Base-by-base conservation (phyloP, 768 basidiomycete genomes). In the Russula brevipes region DNA sequence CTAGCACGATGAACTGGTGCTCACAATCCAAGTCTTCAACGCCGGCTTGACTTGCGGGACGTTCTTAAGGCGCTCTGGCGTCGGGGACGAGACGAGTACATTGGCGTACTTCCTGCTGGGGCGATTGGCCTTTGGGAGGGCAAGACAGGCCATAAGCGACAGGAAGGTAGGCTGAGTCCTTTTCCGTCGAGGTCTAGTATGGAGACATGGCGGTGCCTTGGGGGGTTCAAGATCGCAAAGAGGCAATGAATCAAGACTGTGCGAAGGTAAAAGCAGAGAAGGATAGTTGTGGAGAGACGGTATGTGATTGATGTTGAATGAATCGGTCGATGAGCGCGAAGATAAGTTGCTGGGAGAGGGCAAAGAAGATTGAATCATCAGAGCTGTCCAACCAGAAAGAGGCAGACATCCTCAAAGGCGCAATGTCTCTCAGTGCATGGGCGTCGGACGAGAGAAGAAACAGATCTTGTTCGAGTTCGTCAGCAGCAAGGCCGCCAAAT, bases 351-450 rank as follows among this genome's bases (percentile, higher is more conserved):
- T 54, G 36, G 36, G 66, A 67, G 17, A 50, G 59, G 17, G 60
- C 41, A 56, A 67, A 67, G 56, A 56, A 66, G 45, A 65, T 47
- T 8, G 66, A 67, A 42, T 67, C 66, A 30, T 61, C 56, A 12
- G 66, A 67, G 50, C 9, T 66, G 47, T 67, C 66, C 59, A 67
- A 55, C 66, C 66, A 67, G 45, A 57, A 54, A n/a, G 66, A 58
- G 53, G 64, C 52, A 31, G 64, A 61, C 66, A 67, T 67, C 51
- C 58, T 67, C 59, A 49, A 31, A 33, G 42, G 31, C 42, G 24
- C 11, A 35, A 31, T 16, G 42, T 59, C 54, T 49, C 47, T 56
- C 53, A 51, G 54, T 46, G 54, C 63, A 64, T 64, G 58, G 50
- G 58, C 46, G 54, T 41, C 17, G 54, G 59, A 46, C 58, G 50